phyloP scores from a whole-genome alignment of 179 eudicot species.

The Spinacia oleracea region DNA sequence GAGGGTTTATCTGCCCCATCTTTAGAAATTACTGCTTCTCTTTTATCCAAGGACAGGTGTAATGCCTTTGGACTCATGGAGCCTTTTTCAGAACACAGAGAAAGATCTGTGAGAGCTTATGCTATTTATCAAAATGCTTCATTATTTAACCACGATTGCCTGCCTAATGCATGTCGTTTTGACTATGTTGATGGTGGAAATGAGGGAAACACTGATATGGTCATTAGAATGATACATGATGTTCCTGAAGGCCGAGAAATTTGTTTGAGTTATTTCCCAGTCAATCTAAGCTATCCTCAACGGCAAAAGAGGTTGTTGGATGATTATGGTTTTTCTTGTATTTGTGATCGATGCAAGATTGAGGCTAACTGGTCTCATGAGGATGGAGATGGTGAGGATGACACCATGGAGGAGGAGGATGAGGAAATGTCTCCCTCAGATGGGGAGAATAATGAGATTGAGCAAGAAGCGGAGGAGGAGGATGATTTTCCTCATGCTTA shows the following conservation, averaged over 20 bases:
- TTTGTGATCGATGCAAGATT: constrained; percentile 86
- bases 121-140: constrained; percentile 81
- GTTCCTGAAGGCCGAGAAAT: constrained; percentile 75
- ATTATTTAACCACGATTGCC: constrained; percentile 89
- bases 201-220: constrained; percentile 59
- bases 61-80: constrained; percentile 95
- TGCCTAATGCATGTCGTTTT: constrained; percentile 92
- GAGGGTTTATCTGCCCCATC: constrained; percentile 44
- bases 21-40: constrained; percentile 48
- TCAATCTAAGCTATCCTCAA: constrained; percentile 57
- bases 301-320: constrained; percentile 72
- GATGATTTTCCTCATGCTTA: constrained; percentile 89
- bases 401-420: constrained; percentile 45
- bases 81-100: constrained; percentile 43
- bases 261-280: constrained; percentile 91
- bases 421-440: constrained; percentile 29
- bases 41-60: constrained; percentile 74
- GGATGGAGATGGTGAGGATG: constrained; percentile 35
- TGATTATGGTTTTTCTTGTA: constrained; percentile 81
- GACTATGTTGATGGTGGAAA: constrained; percentile 60
- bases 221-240: constrained; percentile 69
- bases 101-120: constrained; percentile 84
- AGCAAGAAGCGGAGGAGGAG: constrained; percentile 36
- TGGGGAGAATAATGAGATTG: constrained; percentile 28
- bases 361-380: constrained; percentile 50